Base-by-base conservation (phyloP, 1,284 basidiomycete genomes). In the Pascua sp. region DNA sequence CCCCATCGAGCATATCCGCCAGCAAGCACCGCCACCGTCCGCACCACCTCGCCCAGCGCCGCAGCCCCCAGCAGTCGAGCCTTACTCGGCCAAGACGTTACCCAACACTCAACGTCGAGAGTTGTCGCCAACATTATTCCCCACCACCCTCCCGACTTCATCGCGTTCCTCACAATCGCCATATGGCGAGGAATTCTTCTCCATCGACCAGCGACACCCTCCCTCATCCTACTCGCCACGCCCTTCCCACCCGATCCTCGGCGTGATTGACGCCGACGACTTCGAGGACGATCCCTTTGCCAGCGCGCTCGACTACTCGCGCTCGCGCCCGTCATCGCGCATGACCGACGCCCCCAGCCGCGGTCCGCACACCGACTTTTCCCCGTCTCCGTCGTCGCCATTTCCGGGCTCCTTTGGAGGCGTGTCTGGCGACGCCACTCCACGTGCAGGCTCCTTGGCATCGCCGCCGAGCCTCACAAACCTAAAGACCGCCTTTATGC, bases 211-310 rank as follows among this genome's bases (percentile, higher is more conserved):
- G 37, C 38, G 37, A 8, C 55, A 55, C 37, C 45, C 57, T 32
- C 24, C 24, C 4, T 32, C 24, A 32, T 32, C 24, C 24, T 32
- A 32, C 24, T 32, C 24, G 24, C 32, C 37, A 4, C 12, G 50
- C 16, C 16, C 37, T 2, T 52, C 51, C 11, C 48, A 24, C 16
- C 13, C 24, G 32, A 13, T 15, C 5, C 41, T 16, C 43, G 15
- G 18, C 2, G 1, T 51, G 36, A 11, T 42, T 3, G 42, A 47
- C 36, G 52, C 40, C 11, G 52, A 55, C 8, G 53, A 40, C 13
- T 45, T 54, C 37, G 55, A 53, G 10, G 45, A 18, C 5, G 73
- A 74, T 49, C 73, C 73, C 4, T 75, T 75, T 53, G 69, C 69
- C 1, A 68, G 68, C 5, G 59, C 62, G 12, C 57, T 72, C 40